These are phyloP conservation scores for Thymus quinquecostatus DNA, from an alignment of 257 asterid species.

Conservation along the genomic window DNA sequence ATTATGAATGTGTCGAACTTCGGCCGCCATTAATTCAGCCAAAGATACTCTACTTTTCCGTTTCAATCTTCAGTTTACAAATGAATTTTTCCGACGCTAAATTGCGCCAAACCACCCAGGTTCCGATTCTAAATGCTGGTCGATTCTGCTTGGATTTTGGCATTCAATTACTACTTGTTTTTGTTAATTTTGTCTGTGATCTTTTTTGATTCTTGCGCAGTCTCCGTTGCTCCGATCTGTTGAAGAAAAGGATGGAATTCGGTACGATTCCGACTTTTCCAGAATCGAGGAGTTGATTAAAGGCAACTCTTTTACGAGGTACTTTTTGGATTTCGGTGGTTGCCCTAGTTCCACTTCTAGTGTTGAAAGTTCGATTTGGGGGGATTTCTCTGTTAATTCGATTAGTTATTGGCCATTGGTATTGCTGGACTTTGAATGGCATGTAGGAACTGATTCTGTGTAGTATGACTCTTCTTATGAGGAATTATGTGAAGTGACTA, in stretches of 20 bases:
- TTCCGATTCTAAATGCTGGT: slow-evolving; percentile 14
- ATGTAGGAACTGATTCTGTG: slow-evolving; percentile 14
- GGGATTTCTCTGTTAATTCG: slow-evolving; percentile 15
- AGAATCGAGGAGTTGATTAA: slow-evolving; percentile 73
- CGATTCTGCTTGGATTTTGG: not conserved
- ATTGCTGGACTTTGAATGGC: slow-evolving; percentile 17
- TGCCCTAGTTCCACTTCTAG: slow-evolving; percentile 31
- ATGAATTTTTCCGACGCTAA: slow-evolving; percentile 31
- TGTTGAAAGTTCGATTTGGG: slow-evolving; percentile 22
- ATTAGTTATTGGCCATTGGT: not conserved
- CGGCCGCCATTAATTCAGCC: slow-evolving; percentile 32
- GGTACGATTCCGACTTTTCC: slow-evolving; percentile 48
- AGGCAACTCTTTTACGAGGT: slow-evolving; percentile 74
- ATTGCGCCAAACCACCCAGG: slow-evolving; percentile 30
- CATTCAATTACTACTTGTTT: slow-evolving; percentile 1
- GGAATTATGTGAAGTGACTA: not conserved
- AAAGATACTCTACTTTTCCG: not conserved
- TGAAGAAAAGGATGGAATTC: slow-evolving; percentile 40
- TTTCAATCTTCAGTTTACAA: slow-evolving; percentile 11
- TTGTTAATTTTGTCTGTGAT: slow-evolving; percentile 12
- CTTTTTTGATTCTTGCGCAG: slow-evolving; percentile 46
- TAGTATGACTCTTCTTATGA: not conserved
- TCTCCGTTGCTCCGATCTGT: slow-evolving; percentile 43
- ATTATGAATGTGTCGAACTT: slow-evolving; percentile 25
- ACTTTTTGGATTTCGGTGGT: slow-evolving; percentile 24